Base-by-base conservation (phyloP, 164 flowering plant species). In the Piper longum region DNA sequence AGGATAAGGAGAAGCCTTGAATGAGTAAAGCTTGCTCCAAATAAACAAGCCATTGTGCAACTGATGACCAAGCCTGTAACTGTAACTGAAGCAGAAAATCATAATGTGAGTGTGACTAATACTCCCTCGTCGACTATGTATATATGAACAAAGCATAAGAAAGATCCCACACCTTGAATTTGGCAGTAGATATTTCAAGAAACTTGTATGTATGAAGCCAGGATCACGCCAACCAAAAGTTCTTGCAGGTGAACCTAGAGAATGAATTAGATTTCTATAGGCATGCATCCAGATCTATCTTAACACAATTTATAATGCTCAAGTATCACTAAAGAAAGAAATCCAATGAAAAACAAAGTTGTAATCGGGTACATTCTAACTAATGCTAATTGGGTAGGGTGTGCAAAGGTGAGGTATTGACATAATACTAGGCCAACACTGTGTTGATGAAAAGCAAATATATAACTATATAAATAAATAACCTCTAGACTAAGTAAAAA, bases 151-250 rank as follows among this genome's bases (percentile, higher is more conserved):
- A 48, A 5, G 52, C 9, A 48, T 48, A 9, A 9, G 14, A 14
- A 48, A 48, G 52, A 48, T 48, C 8, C 36, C 72, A 41, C 84
- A 89, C 98, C 54, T 45, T 8, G 72, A 45, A 71, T 85, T 87
- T 12, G 98, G 98, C 98, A 95, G 86, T 71, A 89, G 71, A 52
- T 85, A 70, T 59, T 79, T 82, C 58, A 89, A 70, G 73, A 87
- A 89, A 74, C 96, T 83, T 1, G 98, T 91, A 66, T 91, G 98
- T 40, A 85, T 80, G 74, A 83, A 91, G 41, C 98, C 98, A 51
- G 95, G 96, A 73, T 89, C 89, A 62, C 96, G 85, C 98, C 98
- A 91, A 4, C 98, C 96, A 64, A 89, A 87, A 0, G 90, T 84
- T 39, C 88, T 71, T 66, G 98, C 98, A 42, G 98, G 98, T 70